Base-by-base conservation (phyloP, 257 asterid species). In the Misopates orontium region DNA sequence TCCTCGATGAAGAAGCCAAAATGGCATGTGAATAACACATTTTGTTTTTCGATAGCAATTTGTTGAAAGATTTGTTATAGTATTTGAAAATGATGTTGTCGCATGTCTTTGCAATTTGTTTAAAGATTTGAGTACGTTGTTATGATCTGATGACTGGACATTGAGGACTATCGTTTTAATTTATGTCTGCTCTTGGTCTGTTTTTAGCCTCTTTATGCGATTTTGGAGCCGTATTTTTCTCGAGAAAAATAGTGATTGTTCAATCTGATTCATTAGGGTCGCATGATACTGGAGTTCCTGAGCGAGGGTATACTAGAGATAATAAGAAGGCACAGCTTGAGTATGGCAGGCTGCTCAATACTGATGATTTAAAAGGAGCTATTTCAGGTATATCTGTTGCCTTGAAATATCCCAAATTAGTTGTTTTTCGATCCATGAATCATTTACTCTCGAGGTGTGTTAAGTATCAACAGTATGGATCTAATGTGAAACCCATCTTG, bases 181-280 rank as follows among this genome's bases (percentile, higher is more conserved):
- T 45, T 28, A 2, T 7, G 36, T 28, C 36, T 7, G 36, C 36
- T 28, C 36, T 28, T 28, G 3, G 36, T 3, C 36, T n/a, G 36
- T 28, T 28, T 28, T 7, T 3, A 2, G 7, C 57, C 17, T 25
- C 20, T 18, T 50, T 32, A 18, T 10, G 4, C 18, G 24, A 0
- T 9, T 50, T 50, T 50, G 24, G 25, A 8, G 24, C 24, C 36
- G 4, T 50, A 14, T 3, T 14, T 19, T 50, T 50, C 7, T 17
- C 4, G 7, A 24, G n/a, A n/a, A n/a, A n/a, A n/a, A 24, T 1
- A 24, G 15, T 13, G 39, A 31, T 56, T 16, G 10, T 14, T 9
- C 8, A 21, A n/a, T 64, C 45, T 62, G 48, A 18, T 39, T 49
- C 23, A 45, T 41, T 76, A 87, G 97, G 97, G 74, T 62, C 58